Conservation (phyloP, 2,329 filamentous ascomycete genomes). For the Penicillium sp. region DNA sequence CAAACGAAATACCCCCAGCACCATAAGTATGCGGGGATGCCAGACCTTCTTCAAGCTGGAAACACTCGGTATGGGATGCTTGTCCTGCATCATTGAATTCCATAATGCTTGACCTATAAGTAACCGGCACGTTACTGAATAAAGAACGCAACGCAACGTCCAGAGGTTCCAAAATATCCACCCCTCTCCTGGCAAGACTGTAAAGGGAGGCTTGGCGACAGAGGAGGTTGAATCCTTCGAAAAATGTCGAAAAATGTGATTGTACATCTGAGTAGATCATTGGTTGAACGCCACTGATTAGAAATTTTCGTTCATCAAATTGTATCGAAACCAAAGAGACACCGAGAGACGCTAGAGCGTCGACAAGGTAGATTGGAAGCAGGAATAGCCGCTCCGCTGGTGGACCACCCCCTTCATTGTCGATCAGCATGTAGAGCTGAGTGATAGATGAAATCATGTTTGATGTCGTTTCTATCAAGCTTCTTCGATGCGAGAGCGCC, state of each 20-base stretch:
- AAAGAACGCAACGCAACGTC: not conserved
- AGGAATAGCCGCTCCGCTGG: slow-evolving; percentile 2
- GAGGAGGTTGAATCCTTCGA: not conserved
- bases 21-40: not conserved
- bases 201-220: not conserved
- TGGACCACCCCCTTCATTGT: not conserved
- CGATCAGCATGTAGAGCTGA: not conserved
- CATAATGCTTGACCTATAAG: not conserved
- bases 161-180: not conserved
- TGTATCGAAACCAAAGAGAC: slow-evolving; percentile 1
- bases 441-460: not conserved
- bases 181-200: not conserved
- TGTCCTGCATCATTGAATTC: not conserved
- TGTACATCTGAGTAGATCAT: not conserved
- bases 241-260: not conserved
- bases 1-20: not conserved
- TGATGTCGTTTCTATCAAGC: slow-evolving; percentile 1
- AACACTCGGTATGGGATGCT: not conserved
- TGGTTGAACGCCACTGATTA: not conserved
- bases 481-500: not conserved
- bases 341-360: slow-evolving; percentile 1
- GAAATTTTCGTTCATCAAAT: not conserved
- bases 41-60: not conserved
- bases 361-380: slow-evolving; percentile 5
- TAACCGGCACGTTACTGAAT: not conserved